Percentiles rank a stretch among this genome's conserved stretches.
phyloP scores from a whole-genome alignment of 352 stramenopile species.

The Phytophthora sp. region DNA sequence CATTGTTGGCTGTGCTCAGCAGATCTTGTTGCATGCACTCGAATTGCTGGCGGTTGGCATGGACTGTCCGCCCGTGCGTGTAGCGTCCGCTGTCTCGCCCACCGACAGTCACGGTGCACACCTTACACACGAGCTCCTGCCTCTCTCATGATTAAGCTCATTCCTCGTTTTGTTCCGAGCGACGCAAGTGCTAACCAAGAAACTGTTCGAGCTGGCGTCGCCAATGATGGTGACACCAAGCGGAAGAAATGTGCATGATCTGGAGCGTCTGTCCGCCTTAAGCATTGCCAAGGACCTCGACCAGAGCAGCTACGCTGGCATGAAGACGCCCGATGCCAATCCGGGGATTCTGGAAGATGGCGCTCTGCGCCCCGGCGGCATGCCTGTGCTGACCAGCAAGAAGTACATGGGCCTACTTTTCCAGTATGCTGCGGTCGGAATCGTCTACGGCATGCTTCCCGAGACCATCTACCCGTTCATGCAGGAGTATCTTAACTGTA shows the following conservation, averaged over 20 bases:
- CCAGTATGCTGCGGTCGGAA: slow-evolving; percentile 50
- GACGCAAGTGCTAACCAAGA: slow-evolving; percentile 5
- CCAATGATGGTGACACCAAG: slow-evolving; percentile 20
- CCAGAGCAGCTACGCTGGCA: slow-evolving; percentile 27
- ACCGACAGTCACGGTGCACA: too few relatives aligned
- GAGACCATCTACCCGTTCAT: slow-evolving; percentile 56
- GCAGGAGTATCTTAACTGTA: slow-evolving; percentile 49
- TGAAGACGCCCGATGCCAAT: slow-evolving; percentile 30
- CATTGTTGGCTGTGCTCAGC: slow-evolving; percentile 31
- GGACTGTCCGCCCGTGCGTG: too few relatives aligned
- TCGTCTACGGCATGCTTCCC: slow-evolving; percentile 47
- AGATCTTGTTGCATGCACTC: slow-evolving; percentile 17
- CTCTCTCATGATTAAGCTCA: too few relatives aligned
- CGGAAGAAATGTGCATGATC: slow-evolving; percentile 20
- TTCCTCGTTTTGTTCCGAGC: slow-evolving; percentile 21
- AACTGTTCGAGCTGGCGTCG: background rate
- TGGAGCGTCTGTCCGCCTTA: slow-evolving; percentile 44
- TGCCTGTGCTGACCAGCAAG: slow-evolving; percentile 36
- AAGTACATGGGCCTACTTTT: slow-evolving; percentile 48
- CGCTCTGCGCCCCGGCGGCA: slow-evolving; percentile 35
- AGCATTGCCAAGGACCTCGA: slow-evolving; percentile 35
- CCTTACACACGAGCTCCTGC: too few relatives aligned
- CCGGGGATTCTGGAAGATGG: slow-evolving; percentile 30
- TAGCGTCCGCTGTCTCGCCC: too few relatives aligned
- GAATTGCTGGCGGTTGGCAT: too few relatives aligned